Conservation (phyloP, 345 rosid genomes). For the Raphanus raphanistrum region DNA sequence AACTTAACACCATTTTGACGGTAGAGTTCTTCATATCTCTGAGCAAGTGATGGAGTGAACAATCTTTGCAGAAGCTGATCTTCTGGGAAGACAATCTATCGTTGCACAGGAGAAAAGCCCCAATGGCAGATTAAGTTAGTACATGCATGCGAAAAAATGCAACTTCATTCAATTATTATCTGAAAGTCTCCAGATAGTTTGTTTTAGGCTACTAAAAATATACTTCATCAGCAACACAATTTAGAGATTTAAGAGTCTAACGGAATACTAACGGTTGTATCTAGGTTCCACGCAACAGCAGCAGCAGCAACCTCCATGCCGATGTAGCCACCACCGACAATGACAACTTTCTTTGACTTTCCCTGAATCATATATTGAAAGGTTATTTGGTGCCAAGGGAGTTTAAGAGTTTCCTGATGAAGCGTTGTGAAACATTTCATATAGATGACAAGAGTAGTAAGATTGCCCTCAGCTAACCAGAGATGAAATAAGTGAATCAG, state of each 20-base stretch:
- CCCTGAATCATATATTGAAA: conserved; percentile 44
- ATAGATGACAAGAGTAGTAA: conserved; percentile 12
- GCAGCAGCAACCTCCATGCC: conserved; percentile 99
- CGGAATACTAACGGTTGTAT: conserved; percentile 60
- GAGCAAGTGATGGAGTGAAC: conserved; percentile 92
- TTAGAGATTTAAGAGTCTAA: not conserved
- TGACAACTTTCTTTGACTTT: conserved; percentile 71
- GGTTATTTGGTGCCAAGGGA: not conserved
- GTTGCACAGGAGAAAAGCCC: conserved; percentile 22
- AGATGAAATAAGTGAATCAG: conserved; percentile 75
- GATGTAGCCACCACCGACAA: conserved; percentile 97
- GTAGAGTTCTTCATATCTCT: conserved; percentile 78
- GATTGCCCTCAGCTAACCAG: conserved; percentile 52
- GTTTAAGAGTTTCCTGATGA: not conserved
- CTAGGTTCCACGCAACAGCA: conserved; percentile 91
- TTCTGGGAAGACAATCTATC: conserved; percentile 82
- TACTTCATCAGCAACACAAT: conserved; percentile 1
- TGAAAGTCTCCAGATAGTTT: not conserved
- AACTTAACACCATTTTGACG: conserved; percentile 79
- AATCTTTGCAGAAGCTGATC: conserved; percentile 81
- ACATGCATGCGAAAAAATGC: not conserved
- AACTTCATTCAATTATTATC: not conserved
- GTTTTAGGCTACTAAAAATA: not conserved
- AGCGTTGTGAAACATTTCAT: conserved; percentile 3
- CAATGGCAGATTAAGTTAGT: conserved; percentile 15